Evolutionary conservation across 2,329 filamentous ascomycete species (phyloP), one percentile per base, ranked within the genome.

Genomic region (Botrytis cinerea): DNA sequence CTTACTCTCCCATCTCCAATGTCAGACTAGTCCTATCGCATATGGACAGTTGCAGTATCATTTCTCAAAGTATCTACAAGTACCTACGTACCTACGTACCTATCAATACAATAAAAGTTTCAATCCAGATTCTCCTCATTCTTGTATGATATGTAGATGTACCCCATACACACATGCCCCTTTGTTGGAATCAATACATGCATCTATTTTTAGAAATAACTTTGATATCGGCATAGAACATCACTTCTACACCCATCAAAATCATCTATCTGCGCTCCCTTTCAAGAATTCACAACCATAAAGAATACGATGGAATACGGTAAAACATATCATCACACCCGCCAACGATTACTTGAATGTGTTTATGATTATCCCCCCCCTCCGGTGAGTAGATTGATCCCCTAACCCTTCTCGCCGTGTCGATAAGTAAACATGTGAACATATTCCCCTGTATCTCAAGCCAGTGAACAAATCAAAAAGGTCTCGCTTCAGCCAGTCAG

Each of bases 151-250:
- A 28, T 25, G 38, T 14, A 38, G 38, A 62, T 18, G 25, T 63
- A 63, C 38, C 22, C 38, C 61, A 10, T 28, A 18, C 61, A 18
- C 20, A 18, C 61, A 18, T 28, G 9, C 43, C 28, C 62, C 43
- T 48, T 66, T 66, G 43, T 66, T 66, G 32, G n/a, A 66, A 16
- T 48, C 62, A 66, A 66, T 66, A 45, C n/a, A 62, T n/a, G 22
- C 32, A 48, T 66, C 35, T 66, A 66, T 66, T 48, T 48, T 66
- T 66, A 66, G 62, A 66, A 66, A 66, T 22, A 3, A 16, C 20
- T 16, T 40, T 62, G 60, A 40, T 62, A n/a, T n/a, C 51, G 51
- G 61, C 38, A 43, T 45, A 45, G 9, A 40, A 43, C 22, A n/a
- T 62, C 28, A 28, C 28, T 28, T 28, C 28, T 28, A 28, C 28